Base-by-base conservation (phyloP, 169 alveolate genomes). In the Plasmodium inui region DNA sequence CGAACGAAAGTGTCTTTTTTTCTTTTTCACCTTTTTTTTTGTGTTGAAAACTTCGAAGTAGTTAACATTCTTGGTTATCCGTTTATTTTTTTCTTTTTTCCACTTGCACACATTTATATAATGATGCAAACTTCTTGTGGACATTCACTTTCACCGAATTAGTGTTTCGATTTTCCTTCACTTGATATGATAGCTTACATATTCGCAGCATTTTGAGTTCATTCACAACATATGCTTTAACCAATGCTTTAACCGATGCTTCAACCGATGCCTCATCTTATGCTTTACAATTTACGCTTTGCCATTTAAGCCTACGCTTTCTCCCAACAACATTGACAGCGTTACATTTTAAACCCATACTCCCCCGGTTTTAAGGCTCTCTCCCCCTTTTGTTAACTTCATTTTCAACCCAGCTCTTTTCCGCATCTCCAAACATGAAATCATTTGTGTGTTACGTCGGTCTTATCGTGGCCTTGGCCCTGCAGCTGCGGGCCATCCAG, bases 401-500 rank as follows among this genome's bases (percentile, higher is more conserved):
- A 53, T 84, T 73, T 84, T 72, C 22, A 72, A 72, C 19, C 19
- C 37, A 12, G 39, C 61, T 84, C 78, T 44, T 73, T 22, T 53
- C 61, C 46, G 41, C 14, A 32, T 44, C 39, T 32, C 32, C 71
- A 28, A 89, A 41, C 53, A 89, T 89, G 94, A 89, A 78, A 61
- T 22, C 70, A 79, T 44, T 78, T 79, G 50, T 80, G 32, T 89
- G 46, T 79, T 89, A 80, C 70, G 34, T 53, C 50, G 74, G 90
- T 41, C 71, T 78, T 30, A 79, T 89, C 26, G 26, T 89, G 46
- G 53, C 89, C 46, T 17, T 80, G 72, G 89, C 72, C 22, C 72
- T 89, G 8, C 94, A 61, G 37, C 50, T 70, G 72, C 80, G 83
- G 32, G 86, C 94, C 34, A 89, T 79, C 46, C 88, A 61, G 72